Conservation (phyloP, 139 green algal genomes). For the Chlorella sp. region DNA sequence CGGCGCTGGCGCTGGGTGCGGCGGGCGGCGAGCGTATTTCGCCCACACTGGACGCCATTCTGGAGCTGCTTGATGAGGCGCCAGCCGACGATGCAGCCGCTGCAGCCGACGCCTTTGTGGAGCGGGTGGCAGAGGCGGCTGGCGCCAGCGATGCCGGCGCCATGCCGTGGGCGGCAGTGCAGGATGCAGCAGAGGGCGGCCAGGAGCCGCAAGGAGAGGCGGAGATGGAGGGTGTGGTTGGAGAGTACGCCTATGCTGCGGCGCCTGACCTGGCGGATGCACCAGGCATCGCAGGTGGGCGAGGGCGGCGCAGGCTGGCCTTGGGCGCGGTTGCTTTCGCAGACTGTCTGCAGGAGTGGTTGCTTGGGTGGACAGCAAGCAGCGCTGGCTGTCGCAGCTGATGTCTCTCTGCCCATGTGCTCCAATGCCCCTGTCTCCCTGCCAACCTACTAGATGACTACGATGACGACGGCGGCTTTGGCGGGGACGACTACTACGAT, state of each 20-base stretch:
- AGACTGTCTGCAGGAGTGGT: neutral
- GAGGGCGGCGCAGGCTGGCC: neutral
- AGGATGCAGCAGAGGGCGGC: neutral
- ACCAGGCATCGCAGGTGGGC: neutral
- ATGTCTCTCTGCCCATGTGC: too few species aligned
- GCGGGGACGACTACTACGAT: constrained; percentile 32
- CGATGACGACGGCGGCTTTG: constrained; percentile 1
- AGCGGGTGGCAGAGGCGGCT: constrained; percentile 1
- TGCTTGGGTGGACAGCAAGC: neutral
- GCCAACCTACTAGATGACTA: neutral
- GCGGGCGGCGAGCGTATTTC: constrained; percentile 7
- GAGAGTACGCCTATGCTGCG: constrained; percentile 22
- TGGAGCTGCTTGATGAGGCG: constrained; percentile 18
- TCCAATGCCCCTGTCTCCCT: too few species aligned
- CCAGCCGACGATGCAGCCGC: constrained; percentile 11
- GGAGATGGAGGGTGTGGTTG: constrained; percentile 20
- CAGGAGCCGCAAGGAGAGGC: neutral
- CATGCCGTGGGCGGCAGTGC: neutral
- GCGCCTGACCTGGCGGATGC: constrained; percentile 1
- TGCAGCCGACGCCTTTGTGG: constrained; percentile 37
- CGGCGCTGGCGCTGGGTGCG: constrained; percentile 8
- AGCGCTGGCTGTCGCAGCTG: neutral
- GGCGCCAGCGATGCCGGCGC: neutral
- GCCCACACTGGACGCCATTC: constrained; percentile 42
- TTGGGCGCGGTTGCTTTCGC: neutral